phyloP scores from a whole-genome alignment of 1,284 basidiomycete species.

The Spongiforma sp. region DNA sequence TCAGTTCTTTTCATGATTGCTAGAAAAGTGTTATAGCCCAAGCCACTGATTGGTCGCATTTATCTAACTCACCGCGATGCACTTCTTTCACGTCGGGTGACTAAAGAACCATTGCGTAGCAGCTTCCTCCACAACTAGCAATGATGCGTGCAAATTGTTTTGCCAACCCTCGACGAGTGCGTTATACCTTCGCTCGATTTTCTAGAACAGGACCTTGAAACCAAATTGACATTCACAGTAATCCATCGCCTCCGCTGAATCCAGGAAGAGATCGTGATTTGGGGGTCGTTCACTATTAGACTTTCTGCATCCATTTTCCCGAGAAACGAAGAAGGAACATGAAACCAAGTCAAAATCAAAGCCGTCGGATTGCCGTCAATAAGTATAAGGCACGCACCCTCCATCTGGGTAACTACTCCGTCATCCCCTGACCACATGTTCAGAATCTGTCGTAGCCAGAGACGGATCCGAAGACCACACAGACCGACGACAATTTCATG shows the following conservation, averaged over 20 bases:
- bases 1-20: too few species aligned
- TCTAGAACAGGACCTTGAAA: slow-evolving; percentile 17
- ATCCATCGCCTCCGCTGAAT: slow-evolving; percentile 10
- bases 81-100: too few species aligned
- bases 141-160: too few species aligned
- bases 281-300: slow-evolving; percentile 8
- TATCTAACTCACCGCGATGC: too few species aligned
- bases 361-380: too few species aligned
- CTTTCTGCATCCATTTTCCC: slow-evolving; percentile 5
- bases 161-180: slow-evolving; percentile 17
- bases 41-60: too few species aligned
- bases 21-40: too few species aligned
- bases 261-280: slow-evolving; percentile 20
- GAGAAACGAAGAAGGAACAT: not conserved
- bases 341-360: not conserved
- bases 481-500: not conserved
- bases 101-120: too few species aligned
- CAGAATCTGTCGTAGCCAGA: slow-evolving; percentile 40
- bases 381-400: not conserved
- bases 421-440: slow-evolving; percentile 43
- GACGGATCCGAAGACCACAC: too few species aligned
- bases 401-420: slow-evolving; percentile 32
- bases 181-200: slow-evolving; percentile 15
- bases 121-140: too few species aligned
- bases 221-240: slow-evolving; percentile 7